phyloP scores from a whole-genome alignment of 805 yeast genomes.

The Metschnikowia henanensis region DNA sequence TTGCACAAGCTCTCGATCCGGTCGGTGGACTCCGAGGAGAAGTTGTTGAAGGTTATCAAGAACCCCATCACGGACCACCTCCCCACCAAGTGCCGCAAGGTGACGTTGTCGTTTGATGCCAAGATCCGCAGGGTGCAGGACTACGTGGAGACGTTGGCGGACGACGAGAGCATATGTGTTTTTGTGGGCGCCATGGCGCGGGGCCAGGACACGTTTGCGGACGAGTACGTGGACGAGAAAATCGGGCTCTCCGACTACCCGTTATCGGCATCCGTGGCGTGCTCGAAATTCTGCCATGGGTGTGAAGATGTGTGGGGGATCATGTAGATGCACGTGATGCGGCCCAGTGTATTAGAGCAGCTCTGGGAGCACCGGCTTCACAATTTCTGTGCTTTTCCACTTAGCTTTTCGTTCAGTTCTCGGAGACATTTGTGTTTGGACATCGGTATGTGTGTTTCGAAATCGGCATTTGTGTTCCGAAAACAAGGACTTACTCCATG shows the following conservation, averaged over 20 bases:
- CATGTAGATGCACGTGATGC: conserved; percentile 20
- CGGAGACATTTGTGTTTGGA: too few relatives aligned
- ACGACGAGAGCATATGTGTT: conserved; percentile 93
- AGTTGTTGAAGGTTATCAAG: conserved; percentile 88
- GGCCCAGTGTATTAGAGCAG: too few relatives aligned
- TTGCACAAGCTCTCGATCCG: conserved; percentile 90
- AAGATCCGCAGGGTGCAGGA: conserved; percentile 86
- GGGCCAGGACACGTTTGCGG: conserved; percentile 97
- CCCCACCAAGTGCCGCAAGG: conserved; percentile 92
- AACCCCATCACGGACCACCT: conserved; percentile 97
- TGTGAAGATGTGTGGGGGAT: conserved; percentile 98
- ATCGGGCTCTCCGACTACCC: conserved; percentile 96
- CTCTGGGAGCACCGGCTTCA: too few relatives aligned
- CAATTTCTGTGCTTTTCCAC: too few relatives aligned
- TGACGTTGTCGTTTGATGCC: conserved; percentile 92
- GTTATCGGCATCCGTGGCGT: conserved; percentile 95
- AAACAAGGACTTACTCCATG: too few relatives aligned
- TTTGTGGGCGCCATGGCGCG: conserved; percentile 99
- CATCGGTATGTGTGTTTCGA: too few relatives aligned
- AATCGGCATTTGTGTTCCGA: too few relatives aligned
- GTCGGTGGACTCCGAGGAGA: conserved; percentile 94
- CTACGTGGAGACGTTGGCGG: conserved; percentile 74
- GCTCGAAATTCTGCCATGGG: conserved; percentile 97
- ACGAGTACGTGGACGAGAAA: conserved; percentile 94
- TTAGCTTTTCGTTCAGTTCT: too few relatives aligned